Conservation (phyloP, 2,329 filamentous ascomycete species). For the Seiridium unicorne region DNA sequence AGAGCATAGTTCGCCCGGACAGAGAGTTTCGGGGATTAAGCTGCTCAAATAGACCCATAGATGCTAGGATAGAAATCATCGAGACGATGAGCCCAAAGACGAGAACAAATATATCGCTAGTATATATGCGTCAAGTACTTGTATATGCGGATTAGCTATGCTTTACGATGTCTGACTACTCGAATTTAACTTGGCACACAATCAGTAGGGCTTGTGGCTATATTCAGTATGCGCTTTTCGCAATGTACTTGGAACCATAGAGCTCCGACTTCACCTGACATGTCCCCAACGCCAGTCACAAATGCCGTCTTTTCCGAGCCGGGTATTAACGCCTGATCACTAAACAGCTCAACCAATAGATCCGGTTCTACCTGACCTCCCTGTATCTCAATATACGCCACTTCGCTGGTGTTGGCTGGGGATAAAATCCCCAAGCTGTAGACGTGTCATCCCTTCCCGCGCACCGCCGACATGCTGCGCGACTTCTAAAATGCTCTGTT, state of each 20-base stretch:
- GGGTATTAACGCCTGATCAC: conserved; percentile 22
- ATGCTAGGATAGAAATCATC: too few species aligned
- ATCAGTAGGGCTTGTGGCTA: too few species aligned
- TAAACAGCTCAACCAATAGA: background rate
- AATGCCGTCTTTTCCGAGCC: conserved; percentile 11
- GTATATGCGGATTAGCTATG: too few species aligned
- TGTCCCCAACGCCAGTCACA: background rate
- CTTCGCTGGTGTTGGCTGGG: conserved; percentile 21
- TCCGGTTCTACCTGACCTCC: background rate
- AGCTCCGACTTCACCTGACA: background rate
- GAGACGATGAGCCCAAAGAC: too few species aligned
- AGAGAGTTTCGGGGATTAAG: too few species aligned
- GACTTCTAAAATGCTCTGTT: conserved; percentile 62
- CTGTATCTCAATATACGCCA: conserved; percentile 22
- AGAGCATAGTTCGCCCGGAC: too few species aligned
- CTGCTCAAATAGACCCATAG: too few species aligned
- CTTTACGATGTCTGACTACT: too few species aligned
- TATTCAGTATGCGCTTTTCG: background rate
- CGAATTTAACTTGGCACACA: too few species aligned
- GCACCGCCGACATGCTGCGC: conserved; percentile 58
- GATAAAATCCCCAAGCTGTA: conserved; percentile 50
- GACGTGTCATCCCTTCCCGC: conserved; percentile 59
- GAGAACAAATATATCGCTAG: too few species aligned
- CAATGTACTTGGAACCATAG: background rate
- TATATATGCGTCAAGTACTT: too few species aligned